These are phyloP conservation scores for Trametes sp. DNA, from an alignment of 1,284 basidiomycete species.

Conservation along the genomic window DNA sequence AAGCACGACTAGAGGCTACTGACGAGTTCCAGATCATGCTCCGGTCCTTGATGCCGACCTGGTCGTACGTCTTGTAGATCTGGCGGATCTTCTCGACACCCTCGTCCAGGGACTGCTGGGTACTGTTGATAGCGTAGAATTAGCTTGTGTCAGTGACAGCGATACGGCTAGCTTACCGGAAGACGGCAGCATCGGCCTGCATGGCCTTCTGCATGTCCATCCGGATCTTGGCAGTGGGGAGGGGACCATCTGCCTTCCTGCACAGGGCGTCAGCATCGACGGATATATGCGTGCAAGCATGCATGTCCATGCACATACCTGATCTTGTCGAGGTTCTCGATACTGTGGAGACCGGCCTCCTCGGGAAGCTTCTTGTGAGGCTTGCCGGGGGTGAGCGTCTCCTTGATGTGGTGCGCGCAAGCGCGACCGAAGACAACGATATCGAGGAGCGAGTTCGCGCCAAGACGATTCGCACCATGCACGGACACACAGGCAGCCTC, in stretches of 20 bases:
- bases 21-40: constrained; percentile 99
- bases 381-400: constrained; percentile 89
- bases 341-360: constrained; percentile 86
- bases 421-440: constrained; percentile 99
- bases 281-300: neutral
- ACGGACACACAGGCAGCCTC: constrained; percentile 99
- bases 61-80: constrained; percentile 89
- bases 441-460: constrained; percentile 98
- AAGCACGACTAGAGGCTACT: constrained; percentile 37
- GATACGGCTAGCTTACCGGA: constrained; percentile 60
- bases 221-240: constrained; percentile 90
- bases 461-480: constrained; percentile 99
- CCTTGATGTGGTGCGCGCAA: constrained; percentile 97
- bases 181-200: constrained; percentile 94
- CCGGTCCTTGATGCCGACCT: constrained; percentile 96
- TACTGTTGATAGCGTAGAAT: constrained; percentile 61
- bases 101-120: constrained; percentile 90
- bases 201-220: constrained; percentile 99
- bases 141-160: neutral
- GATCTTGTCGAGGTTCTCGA: constrained; percentile 93
- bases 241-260: constrained; percentile 80
- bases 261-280: neutral
- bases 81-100: constrained; percentile 89
- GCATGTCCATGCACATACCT: constrained; percentile 33
- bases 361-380: constrained; percentile 91